Percentiles rank a stretch among this genome's conserved stretches.
Evolutionary conservation across 176 grass and related monocot genomes (phyloP).

Genomic region (Rhynchospora breviuscula): DNA sequence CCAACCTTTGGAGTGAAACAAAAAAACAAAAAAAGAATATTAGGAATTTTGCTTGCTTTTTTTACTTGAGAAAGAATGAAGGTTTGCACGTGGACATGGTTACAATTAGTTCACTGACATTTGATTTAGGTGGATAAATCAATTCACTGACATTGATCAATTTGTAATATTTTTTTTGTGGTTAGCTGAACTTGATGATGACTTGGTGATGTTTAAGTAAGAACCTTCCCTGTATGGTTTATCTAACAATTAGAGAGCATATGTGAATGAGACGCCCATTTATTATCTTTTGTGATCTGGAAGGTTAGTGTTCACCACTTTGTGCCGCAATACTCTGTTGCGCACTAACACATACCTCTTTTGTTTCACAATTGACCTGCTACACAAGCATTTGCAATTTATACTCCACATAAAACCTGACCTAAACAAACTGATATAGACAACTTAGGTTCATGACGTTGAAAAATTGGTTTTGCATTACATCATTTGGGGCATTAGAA

Average conservation of each 20-base stretch:
- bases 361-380: neutral
- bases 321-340: neutral
- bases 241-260: neutral
- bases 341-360: neutral
- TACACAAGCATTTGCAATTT: neutral
- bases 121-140: neutral
- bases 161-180: neutral
- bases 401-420: slow-evolving; percentile 6
- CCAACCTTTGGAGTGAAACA: slow-evolving; percentile 45
- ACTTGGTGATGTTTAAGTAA: neutral
- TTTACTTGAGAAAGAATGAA: neutral
- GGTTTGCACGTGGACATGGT: neutral
- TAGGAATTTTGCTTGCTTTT: neutral
- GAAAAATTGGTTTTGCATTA: slow-evolving; percentile 7
- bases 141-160: neutral
- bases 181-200: neutral
- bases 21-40: neutral
- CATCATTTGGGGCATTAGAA: slow-evolving; percentile 6
- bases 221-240: neutral
- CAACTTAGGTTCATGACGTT: neutral
- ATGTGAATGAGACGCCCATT: neutral
- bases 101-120: neutral
- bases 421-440: neutral
- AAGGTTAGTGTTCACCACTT: neutral
- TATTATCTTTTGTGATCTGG: neutral